Conservation (phyloP, 2,329 filamentous ascomycete genomes). For the Diaporthe nobilis region DNA sequence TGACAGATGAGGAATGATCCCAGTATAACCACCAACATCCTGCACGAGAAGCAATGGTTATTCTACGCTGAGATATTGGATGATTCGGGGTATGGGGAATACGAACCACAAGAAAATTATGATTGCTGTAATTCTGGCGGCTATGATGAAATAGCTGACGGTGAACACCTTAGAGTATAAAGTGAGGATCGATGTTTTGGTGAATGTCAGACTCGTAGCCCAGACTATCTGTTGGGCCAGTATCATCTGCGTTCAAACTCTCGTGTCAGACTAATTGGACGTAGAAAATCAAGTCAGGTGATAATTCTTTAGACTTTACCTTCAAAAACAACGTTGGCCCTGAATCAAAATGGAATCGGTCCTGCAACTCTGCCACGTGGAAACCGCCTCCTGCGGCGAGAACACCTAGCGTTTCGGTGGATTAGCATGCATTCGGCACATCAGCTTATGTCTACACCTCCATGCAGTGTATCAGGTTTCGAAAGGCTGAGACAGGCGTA, state of each 20-base stretch:
- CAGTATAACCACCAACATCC: conserved; percentile 13
- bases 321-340: conserved; percentile 6
- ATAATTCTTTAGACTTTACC: neutral
- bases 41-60: neutral
- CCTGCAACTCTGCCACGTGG: conserved; percentile 11
- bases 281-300: neutral
- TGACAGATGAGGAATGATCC: conserved; percentile 46
- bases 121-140: neutral
- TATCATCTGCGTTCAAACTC: neutral
- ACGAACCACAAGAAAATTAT: conserved; percentile 15
- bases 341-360: neutral
- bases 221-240: conserved; percentile 13
- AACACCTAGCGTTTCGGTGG: neutral
- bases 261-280: neutral
- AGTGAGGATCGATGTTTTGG: conserved; percentile 15
- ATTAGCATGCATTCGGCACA: neutral
- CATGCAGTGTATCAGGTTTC: neutral
- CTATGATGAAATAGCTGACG: conserved; percentile 1
- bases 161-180: neutral
- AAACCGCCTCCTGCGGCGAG: conserved; percentile 18
- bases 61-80: neutral
- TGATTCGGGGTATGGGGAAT: neutral
- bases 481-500: neutral
- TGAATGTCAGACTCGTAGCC: neutral
- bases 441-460: neutral